Evolutionary conservation across 106 monocot genomes (phyloP).

Genomic region (Dactylorhiza incarnata): DNA sequence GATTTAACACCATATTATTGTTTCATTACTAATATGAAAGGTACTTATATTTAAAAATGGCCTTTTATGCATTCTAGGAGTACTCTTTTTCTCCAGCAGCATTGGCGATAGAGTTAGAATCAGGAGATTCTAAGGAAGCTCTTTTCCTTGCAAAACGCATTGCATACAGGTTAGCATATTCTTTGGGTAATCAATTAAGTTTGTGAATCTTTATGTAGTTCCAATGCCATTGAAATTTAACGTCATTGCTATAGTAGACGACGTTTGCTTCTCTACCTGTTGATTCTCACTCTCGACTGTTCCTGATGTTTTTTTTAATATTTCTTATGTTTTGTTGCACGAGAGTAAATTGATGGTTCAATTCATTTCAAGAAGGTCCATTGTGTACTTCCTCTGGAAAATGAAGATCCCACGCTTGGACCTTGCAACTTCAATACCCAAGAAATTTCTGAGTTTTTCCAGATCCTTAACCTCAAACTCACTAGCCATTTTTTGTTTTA

Average conservation of each 20-base stretch:
- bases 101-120: conserved; percentile 70
- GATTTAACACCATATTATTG: not conserved
- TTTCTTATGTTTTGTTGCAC: not conserved
- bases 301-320: not conserved
- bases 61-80: conserved; percentile 36
- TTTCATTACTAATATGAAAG: not conserved
- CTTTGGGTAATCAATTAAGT: conserved; percentile 2
- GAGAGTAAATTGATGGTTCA: too few relatives aligned
- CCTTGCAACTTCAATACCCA: too few relatives aligned
- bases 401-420: too few relatives aligned
- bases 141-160: conserved; percentile 77
- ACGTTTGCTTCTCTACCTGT: not conserved
- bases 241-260: not conserved
- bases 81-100: conserved; percentile 81
- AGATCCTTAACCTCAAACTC: too few relatives aligned
- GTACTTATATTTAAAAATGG: not conserved
- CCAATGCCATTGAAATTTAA: not conserved
- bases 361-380: too few relatives aligned
- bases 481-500: too few relatives aligned
- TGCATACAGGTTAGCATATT: conserved; percentile 76
- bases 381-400: too few relatives aligned
- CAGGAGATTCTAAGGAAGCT: conserved; percentile 78
- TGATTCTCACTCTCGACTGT: not conserved
- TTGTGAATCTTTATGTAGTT: not conserved
- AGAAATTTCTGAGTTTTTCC: too few relatives aligned